A percentile compares a stretch with the other conserved stretches of the same genome.
Conservation (phyloP, 108 stramenopile species). For the Aurantiochytrium sp. region DNA sequence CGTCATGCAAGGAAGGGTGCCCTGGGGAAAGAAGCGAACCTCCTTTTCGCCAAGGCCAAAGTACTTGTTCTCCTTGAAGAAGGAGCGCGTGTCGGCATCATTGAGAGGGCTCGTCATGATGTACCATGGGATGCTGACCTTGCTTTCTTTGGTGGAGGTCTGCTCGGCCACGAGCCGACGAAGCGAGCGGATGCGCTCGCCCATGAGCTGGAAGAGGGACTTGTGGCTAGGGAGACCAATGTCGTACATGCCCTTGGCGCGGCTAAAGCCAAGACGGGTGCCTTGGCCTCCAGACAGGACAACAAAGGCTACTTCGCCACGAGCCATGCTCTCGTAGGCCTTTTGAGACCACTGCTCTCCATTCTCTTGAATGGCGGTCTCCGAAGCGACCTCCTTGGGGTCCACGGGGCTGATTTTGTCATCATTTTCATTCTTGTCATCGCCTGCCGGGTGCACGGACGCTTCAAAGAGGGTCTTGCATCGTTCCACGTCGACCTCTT, state of each 20-base stretch:
- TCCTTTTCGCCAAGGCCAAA: constrained; percentile 69
- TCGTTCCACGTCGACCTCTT: constrained; percentile 18
- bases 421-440: no score
- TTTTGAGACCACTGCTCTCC: constrained; percentile 3
- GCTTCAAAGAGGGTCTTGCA: constrained; percentile 27
- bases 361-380: not conserved
- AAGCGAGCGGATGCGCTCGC: constrained; percentile 67
- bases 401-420: not conserved
- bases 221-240: constrained; percentile 74
- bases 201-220: constrained; percentile 73
- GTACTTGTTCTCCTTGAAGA: constrained; percentile 61
- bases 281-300: constrained; percentile 90
- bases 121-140: constrained; percentile 63
- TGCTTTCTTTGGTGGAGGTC: not conserved
- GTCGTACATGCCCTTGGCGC: constrained; percentile 92
- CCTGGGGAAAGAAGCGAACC: constrained; percentile 83
- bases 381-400: not conserved
- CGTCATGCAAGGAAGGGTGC: constrained; percentile 74
- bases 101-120: constrained; percentile 96
- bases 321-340: constrained; percentile 31
- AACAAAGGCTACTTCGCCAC: constrained; percentile 74
- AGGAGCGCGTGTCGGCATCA: constrained; percentile 67
- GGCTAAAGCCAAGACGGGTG: constrained; percentile 83
- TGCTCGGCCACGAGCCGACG: constrained; percentile 19
- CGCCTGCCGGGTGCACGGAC: not conserved